Evolutionary conservation across 176 grass and related monocot species (phyloP).

Genomic region (Saccharum officinarum): DNA sequence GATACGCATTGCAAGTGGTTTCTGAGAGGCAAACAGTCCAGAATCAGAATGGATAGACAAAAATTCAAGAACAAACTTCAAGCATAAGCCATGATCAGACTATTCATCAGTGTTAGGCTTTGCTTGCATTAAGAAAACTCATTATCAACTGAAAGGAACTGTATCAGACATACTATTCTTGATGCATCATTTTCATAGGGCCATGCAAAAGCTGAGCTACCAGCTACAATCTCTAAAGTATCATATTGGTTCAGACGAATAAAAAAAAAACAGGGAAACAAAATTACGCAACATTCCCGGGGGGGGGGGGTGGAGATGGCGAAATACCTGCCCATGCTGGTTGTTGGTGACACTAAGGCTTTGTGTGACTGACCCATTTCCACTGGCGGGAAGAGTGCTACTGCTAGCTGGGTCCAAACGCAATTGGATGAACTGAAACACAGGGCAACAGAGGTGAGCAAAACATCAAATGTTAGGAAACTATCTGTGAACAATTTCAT

Average conservation of each 20-base stretch:
- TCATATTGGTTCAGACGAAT: neutral
- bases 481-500: neutral
- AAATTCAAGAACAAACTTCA: neutral
- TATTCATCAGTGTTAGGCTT: neutral
- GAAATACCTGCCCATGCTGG: conserved; percentile 89
- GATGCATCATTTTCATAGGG: conserved; percentile 23
- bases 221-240: conserved; percentile 18
- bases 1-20: conserved; percentile 84
- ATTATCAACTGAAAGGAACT: neutral
- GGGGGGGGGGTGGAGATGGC: neutral
- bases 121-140: neutral
- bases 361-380: conserved; percentile 77
- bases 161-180: neutral
- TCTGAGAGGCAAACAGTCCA: conserved; percentile 45
- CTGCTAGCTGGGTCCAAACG: conserved; percentile 83
- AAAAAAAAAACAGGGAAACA: neutral
- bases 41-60: neutral
- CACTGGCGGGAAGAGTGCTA: conserved; percentile 64
- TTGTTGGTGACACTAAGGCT: conserved; percentile 83
- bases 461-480: neutral
- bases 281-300: neutral
- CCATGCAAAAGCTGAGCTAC: neutral
- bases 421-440: conserved; percentile 83
- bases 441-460: conserved; percentile 30
- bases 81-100: conserved; percentile 28